Percentiles rank a stretch among this genome's conserved stretches.
Evolutionary conservation across 1,284 basidiomycete species (phyloP).

Genomic region (Cyathus pygmaeus): DNA sequence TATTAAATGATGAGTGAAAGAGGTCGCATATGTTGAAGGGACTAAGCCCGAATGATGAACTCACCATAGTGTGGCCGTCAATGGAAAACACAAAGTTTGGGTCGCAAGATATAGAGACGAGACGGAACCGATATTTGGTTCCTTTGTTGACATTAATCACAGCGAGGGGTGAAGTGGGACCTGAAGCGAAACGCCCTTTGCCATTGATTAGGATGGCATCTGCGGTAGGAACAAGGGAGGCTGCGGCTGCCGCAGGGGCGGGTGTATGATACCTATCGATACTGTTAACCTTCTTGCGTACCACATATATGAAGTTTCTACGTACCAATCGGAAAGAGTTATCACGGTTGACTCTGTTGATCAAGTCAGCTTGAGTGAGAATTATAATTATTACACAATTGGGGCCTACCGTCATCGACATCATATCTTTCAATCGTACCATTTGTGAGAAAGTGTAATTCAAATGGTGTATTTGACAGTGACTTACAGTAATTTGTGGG

Average conservation of each 20-base stretch:
- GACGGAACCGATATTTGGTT: constrained; percentile 58
- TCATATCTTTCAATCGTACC: constrained; percentile 10
- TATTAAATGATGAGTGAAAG: constrained; percentile 11
- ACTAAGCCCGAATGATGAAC: not conserved
- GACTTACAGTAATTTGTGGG: constrained; percentile 46
- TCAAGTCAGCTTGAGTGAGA: not conserved
- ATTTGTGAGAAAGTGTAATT: constrained; percentile 6
- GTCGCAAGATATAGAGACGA: constrained; percentile 57
- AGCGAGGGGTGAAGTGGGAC: constrained; percentile 37
- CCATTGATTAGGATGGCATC: constrained; percentile 53
- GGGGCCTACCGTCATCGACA: constrained; percentile 32
- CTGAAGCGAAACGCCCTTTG: constrained; percentile 46
- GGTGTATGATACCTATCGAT: constrained; percentile 28
- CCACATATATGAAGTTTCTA: constrained; percentile 14
- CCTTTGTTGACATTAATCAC: constrained; percentile 38
- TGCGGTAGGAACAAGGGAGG: constrained; percentile 23
- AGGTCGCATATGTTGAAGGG: no score
- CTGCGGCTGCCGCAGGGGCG: constrained; percentile 13
- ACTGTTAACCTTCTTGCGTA: not conserved
- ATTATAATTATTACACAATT: constrained; percentile 35
- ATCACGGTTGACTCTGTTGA: constrained; percentile 40
- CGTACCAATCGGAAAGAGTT: constrained; percentile 42
- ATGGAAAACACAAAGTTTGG: constrained; percentile 50
- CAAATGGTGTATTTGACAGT: constrained; percentile 7
- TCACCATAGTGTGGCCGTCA: constrained; percentile 32